phyloP scores from a whole-genome alignment of 441 rosid genomes.

The Brassica hybrid region DNA sequence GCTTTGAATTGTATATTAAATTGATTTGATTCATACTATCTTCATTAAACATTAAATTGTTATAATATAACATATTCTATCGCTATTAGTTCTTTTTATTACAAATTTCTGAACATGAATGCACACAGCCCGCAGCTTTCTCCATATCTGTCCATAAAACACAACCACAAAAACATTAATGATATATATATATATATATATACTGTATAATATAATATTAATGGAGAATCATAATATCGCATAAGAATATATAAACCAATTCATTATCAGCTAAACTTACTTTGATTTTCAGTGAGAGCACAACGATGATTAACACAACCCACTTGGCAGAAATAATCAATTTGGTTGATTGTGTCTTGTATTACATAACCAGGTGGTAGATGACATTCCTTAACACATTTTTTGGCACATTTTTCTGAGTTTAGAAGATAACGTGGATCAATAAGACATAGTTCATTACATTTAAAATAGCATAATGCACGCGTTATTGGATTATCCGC shows the following conservation, averaged over 20 bases:
- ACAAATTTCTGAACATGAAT: neutral
- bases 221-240: neutral
- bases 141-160: neutral
- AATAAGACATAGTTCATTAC: neutral
- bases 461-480: neutral
- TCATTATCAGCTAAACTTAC: neutral
- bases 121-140: neutral
- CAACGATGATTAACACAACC: neutral
- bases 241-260: neutral
- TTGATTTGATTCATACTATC: neutral
- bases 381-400: neutral
- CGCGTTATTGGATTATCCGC: neutral
- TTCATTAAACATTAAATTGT: neutral
- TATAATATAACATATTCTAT: neutral
- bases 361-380: neutral
- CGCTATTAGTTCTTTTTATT: neutral
- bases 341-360: neutral
- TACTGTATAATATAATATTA: no score
- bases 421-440: neutral
- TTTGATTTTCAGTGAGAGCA: neutral
- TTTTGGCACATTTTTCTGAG: neutral
- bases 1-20: neutral
- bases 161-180: neutral
- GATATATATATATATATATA: neutral
- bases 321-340: neutral